Percentiles rank a stretch among this genome's conserved stretches.
phyloP scores from a whole-genome alignment of 2,329 filamentous ascomycete species.

The Acrocalymma vagum region DNA sequence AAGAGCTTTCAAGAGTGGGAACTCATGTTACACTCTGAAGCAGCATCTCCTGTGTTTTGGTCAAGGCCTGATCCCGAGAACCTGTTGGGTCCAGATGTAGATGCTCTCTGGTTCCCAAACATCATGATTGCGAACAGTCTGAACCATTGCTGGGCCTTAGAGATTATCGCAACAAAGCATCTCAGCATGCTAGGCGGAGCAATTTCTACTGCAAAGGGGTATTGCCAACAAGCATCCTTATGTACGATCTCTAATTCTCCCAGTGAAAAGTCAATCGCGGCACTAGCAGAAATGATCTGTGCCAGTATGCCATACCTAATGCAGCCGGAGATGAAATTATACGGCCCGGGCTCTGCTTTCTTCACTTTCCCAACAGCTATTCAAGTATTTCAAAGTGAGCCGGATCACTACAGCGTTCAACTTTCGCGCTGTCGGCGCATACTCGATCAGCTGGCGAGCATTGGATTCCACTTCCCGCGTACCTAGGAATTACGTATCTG shows the following conservation, averaged over 20 bases:
- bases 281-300: slow-evolving; percentile 10
- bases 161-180: slow-evolving; percentile 8
- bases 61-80: slow-evolving; percentile 4
- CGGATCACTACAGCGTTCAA: not conserved
- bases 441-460: slow-evolving; percentile 1
- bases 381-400: slow-evolving; percentile 2
- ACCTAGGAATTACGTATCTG: too few species aligned
- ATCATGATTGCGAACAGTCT: slow-evolving; percentile 12
- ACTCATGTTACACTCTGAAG: slow-evolving; percentile 1
- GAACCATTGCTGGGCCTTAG: slow-evolving; percentile 13
- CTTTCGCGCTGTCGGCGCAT: slow-evolving; percentile 2
- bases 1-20: slow-evolving; percentile 7
- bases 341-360: slow-evolving; percentile 2
- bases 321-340: slow-evolving; percentile 9
- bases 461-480: slow-evolving; percentile 4
- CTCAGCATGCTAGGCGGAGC: not conserved
- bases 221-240: not conserved
- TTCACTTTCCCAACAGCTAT: slow-evolving; percentile 9
- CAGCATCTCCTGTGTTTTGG: slow-evolving; percentile 5
- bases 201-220: not conserved
- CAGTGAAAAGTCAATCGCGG: not conserved
- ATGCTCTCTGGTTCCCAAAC: slow-evolving; percentile 12
- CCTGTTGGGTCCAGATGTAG: not conserved
- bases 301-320: slow-evolving; percentile 9
- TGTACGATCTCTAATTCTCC: not conserved